Percentiles rank a stretch among this genome's conserved stretches.
These are phyloP conservation scores for Penicillium palitans DNA, from an alignment of 2,329 filamentous ascomycete species.

Conservation along the genomic window DNA sequence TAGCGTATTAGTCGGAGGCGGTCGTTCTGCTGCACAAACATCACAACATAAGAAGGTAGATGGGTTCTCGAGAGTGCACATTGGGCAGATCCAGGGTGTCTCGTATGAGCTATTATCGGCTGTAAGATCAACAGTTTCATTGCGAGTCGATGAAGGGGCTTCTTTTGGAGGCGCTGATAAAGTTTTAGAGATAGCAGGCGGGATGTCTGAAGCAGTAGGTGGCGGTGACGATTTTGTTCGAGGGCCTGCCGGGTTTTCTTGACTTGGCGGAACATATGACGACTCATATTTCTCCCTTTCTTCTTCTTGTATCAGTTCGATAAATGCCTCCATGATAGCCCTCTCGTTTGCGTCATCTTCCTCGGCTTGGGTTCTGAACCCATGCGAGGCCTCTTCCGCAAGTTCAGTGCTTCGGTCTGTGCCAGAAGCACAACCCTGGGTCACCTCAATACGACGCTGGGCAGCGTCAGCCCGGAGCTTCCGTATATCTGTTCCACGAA, in stretches of 20 bases:
- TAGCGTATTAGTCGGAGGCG: conserved; percentile 32
- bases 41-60: conserved; percentile 61
- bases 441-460: conserved; percentile 65
- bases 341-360: conserved; percentile 86
- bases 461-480: conserved; percentile 70
- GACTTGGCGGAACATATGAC: conserved; percentile 55
- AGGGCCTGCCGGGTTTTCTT: conserved; percentile 54
- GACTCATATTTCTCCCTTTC: conserved; percentile 61
- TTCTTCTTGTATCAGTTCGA: conserved; percentile 84
- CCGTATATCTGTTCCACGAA: conserved; percentile 67
- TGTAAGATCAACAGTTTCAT: conserved; percentile 18
- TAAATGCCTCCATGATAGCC: conserved; percentile 81
- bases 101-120: conserved; percentile 36
- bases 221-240: conserved; percentile 42
- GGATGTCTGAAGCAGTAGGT: conserved; percentile 33
- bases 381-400: conserved; percentile 66
- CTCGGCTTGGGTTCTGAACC: conserved; percentile 80
- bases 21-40: conserved; percentile 59
- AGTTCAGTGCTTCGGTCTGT: conserved; percentile 67
- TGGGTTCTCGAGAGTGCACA: conserved; percentile 64
- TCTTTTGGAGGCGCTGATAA: not conserved
- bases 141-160: not conserved
- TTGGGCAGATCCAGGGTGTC: conserved; percentile 58
- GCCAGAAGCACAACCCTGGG: conserved; percentile 74
- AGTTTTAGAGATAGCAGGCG: conserved; percentile 23